A percentile compares a stretch with the other conserved stretches of the same genome.
Evolutionary conservation across 2,329 filamentous ascomycete species (phyloP).

Genomic region (Pseudogymnoascus verrucosus): DNA sequence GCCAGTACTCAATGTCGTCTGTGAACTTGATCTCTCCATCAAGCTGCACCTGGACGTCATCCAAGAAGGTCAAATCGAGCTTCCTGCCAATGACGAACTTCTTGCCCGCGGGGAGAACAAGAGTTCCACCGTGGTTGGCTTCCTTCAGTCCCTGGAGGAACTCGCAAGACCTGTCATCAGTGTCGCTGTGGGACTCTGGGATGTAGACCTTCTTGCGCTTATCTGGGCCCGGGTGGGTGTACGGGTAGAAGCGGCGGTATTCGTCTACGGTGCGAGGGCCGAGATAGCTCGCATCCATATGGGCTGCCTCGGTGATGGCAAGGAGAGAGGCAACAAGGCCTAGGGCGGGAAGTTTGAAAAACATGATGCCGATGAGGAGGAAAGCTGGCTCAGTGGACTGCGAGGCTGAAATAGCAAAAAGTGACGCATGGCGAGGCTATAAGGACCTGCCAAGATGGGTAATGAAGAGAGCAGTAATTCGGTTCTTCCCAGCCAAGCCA

Average conservation of each 20-base stretch:
- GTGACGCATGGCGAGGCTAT: slow-evolving; percentile 4
- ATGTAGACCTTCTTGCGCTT: slow-evolving; percentile 41
- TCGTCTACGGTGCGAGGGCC: slow-evolving; percentile 20
- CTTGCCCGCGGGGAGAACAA: slow-evolving; percentile 33
- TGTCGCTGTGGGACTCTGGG: slow-evolving; percentile 43
- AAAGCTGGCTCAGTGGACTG: not conserved
- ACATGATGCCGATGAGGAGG: slow-evolving; percentile 18
- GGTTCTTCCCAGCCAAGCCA: not conserved
- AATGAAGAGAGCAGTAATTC: not conserved
- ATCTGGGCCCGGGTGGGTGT: slow-evolving; percentile 21
- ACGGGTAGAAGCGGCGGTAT: slow-evolving; percentile 34
- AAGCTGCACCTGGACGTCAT: slow-evolving; percentile 49
- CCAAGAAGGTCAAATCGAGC: slow-evolving; percentile 48
- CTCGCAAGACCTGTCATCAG: slow-evolving; percentile 47
- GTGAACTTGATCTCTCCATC: slow-evolving; percentile 49
- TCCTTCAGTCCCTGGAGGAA: slow-evolving; percentile 46
- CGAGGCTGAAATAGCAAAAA: slow-evolving; percentile 2
- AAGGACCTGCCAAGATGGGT: not conserved
- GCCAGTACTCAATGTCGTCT: slow-evolving; percentile 28
- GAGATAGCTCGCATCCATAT: slow-evolving; percentile 29
- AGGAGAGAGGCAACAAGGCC: slow-evolving; percentile 21
- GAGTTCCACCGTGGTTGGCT: slow-evolving; percentile 51
- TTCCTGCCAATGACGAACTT: slow-evolving; percentile 52
- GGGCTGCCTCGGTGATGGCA: slow-evolving; percentile 23
- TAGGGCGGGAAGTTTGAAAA: slow-evolving; percentile 18